phyloP scores from a whole-genome alignment of 495 filamentous ascomycete species.

The Delitschia confertaspora region DNA sequence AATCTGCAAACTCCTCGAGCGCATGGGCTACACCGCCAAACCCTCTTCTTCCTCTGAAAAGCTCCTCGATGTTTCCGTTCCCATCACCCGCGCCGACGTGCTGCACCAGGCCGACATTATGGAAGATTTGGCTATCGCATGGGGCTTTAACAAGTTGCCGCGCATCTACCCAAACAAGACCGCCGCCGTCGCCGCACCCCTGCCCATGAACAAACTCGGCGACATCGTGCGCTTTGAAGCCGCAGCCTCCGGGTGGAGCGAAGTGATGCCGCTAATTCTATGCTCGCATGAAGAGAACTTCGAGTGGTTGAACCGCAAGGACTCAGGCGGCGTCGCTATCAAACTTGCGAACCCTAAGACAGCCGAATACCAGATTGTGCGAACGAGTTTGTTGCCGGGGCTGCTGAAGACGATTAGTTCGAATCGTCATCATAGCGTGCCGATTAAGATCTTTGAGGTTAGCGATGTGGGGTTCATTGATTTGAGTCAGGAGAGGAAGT shows the following conservation, averaged over 20 bases:
- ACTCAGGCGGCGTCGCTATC: conserved; percentile 78
- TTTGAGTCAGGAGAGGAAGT: conserved; percentile 63
- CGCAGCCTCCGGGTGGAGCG: conserved; percentile 91
- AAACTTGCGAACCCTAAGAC: conserved; percentile 94
- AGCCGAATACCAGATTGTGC: conserved; percentile 90
- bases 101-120: conserved; percentile 96
- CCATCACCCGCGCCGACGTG: conserved; percentile 85
- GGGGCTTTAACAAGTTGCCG: conserved; percentile 87
- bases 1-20: conserved; percentile 66
- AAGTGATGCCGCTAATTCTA: conserved; percentile 92
- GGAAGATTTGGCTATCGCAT: conserved; percentile 89
- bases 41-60: conserved; percentile 57
- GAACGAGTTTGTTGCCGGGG: conserved; percentile 80
- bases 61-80: conserved; percentile 68
- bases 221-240: conserved; percentile 87
- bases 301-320: conserved; percentile 83
- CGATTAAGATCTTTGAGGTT: conserved; percentile 89
- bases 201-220: conserved; percentile 85
- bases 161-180: conserved; percentile 72
- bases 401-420: conserved; percentile 91
- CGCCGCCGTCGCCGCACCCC: conserved; percentile 74
- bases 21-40: conserved; percentile 74
- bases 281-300: conserved; percentile 99
- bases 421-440: conserved; percentile 82
- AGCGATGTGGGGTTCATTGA: conserved; percentile 91